Base-by-base conservation (phyloP, 768 basidiomycete species). In the Tephrocybe rancida region DNA sequence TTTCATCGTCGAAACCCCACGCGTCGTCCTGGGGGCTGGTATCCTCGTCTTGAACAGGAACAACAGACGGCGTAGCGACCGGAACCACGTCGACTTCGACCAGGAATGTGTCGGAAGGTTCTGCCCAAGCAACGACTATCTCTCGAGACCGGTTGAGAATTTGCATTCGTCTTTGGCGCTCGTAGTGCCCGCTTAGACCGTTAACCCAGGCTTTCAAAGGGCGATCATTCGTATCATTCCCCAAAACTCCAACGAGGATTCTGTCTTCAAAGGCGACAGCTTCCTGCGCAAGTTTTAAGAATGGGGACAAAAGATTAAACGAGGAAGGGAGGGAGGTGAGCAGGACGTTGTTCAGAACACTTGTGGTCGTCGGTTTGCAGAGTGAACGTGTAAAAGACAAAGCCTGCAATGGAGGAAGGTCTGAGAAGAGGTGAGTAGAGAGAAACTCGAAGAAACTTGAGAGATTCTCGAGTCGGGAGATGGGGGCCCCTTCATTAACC, bases 121-220 rank as follows among this genome's bases (percentile, higher is more conserved):
- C 71, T 22, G 73, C 75, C 1, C 69, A 64, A 6, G 64, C 63
- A n/a, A 85, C 56, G 18, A 93, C 76, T 39, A 85, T 73, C 14
- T 61, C 61, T 51, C 92, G 76, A 13, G 83, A 78, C n/a, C 69
- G 68, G 37, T 89, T 85, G 5, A 93, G 75, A 41, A 94, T 82
- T 47, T 76, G 73, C 29, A 81, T 70, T 13, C 93, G 78, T 61
- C 92, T 70, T 60, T 87, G 83, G 55, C 84, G 83, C 66, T 94
- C 93, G 66, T 94, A 96, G 67, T 92, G 90, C 2, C 76, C 70
- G 16, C 82, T 79, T 10, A 91, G 77, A 3, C 82, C 80, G 44
- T 86, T 79, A 3, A 79, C 81, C 90, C 94, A 96, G 5, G 69
- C 61, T 61, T 81, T 79, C 50, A 95, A 80, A 6, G 84, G 71